Percentiles rank a stretch among this genome's conserved stretches.
phyloP scores from a whole-genome alignment of 2,329 filamentous ascomycete species.

The Cladophialophora exuberans region DNA sequence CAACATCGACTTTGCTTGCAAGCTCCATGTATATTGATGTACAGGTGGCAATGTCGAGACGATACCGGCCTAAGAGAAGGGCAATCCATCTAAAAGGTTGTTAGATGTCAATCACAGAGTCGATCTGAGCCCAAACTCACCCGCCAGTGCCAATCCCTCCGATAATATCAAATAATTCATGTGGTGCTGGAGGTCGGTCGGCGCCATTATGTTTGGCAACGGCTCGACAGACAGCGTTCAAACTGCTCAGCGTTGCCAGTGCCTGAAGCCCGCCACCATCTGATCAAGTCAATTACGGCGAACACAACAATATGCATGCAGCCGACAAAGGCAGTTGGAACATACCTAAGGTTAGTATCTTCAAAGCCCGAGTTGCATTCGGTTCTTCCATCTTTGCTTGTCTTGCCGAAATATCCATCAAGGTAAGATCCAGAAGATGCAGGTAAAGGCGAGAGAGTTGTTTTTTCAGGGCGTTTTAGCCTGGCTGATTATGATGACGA shows the following conservation, averaged over 20 bases:
- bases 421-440: neutral
- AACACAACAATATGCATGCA: neutral
- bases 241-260: slow-evolving; percentile 25
- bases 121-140: slow-evolving; percentile 7
- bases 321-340: neutral
- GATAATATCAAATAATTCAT: slow-evolving; percentile 28
- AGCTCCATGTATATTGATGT: slow-evolving; percentile 28
- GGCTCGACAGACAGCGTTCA: slow-evolving; percentile 24
- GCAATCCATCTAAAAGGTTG: slow-evolving; percentile 22
- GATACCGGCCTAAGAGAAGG: slow-evolving; percentile 25
- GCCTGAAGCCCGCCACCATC: slow-evolving; percentile 29
- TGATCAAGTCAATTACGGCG: slow-evolving; percentile 4
- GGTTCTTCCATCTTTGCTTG: neutral
- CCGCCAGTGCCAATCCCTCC: slow-evolving; percentile 27
- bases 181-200: slow-evolving; percentile 18
- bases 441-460: neutral
- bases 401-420: neutral
- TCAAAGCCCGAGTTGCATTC: slow-evolving; percentile 17
- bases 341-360: slow-evolving; percentile 27
- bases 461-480: neutral
- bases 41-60: slow-evolving; percentile 25
- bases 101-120: neutral
- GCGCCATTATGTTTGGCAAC: slow-evolving; percentile 24
- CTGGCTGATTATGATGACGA: neutral
- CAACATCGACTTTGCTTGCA: slow-evolving; percentile 13